Percentiles rank a stretch among this genome's conserved stretches.
These are phyloP conservation scores for Clavispora carvajalis DNA, from an alignment of 805 yeast genomes.

Conservation along the genomic window DNA sequence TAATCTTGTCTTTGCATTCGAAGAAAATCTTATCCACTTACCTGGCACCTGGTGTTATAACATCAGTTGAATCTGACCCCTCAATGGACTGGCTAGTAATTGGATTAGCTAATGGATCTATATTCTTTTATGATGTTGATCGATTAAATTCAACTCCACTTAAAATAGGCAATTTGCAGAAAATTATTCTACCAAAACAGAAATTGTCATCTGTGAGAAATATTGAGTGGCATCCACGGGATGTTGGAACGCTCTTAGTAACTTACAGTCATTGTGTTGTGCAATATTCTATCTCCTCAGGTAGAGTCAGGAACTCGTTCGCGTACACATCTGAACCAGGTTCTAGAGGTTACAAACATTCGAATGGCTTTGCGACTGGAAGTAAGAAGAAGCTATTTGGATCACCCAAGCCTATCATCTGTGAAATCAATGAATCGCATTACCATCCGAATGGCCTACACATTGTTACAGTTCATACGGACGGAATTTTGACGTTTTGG, in stretches of 20 bases:
- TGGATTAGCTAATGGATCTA: slow-evolving; percentile 73
- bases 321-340: slow-evolving; percentile 60
- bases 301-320: slow-evolving; percentile 50
- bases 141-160: slow-evolving; percentile 62
- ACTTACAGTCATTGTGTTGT: slow-evolving; percentile 69
- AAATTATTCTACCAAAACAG: slow-evolving; percentile 49
- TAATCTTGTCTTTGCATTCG: slow-evolving; percentile 65
- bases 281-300: slow-evolving; percentile 59
- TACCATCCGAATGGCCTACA: slow-evolving; percentile 96
- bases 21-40: slow-evolving; percentile 56
- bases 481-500: slow-evolving; percentile 89
- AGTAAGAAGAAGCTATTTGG: slow-evolving; percentile 40
- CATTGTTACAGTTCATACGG: slow-evolving; percentile 70
- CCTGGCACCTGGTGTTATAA: slow-evolving; percentile 60
- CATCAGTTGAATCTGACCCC: slow-evolving; percentile 75
- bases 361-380: slow-evolving; percentile 26
- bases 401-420: slow-evolving; percentile 28
- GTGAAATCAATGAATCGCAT: slow-evolving; percentile 44
- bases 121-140: slow-evolving; percentile 76
- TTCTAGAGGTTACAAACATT: slow-evolving; percentile 53
- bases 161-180: slow-evolving; percentile 68
- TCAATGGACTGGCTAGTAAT: slow-evolving; percentile 79
- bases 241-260: slow-evolving; percentile 70
- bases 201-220: slow-evolving; percentile 60
- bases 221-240: slow-evolving; percentile 83